Evolutionary conservation across 2,329 filamentous ascomycete species (phyloP).

Genomic region (Cladosporium sp.): DNA sequence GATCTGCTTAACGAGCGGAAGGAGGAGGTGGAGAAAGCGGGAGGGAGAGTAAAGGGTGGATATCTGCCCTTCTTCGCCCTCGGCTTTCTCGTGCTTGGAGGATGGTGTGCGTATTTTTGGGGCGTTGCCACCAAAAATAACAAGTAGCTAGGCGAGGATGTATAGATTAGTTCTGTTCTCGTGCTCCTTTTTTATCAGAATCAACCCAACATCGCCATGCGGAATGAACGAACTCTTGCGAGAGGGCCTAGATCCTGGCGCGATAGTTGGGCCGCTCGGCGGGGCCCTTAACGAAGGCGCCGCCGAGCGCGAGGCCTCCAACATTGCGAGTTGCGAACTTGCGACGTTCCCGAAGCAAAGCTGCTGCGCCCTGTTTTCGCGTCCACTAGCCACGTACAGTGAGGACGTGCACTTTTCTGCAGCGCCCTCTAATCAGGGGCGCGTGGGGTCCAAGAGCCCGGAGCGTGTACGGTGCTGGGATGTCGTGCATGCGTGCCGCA

Average conservation of each 20-base stretch:
- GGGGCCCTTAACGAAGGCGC: background rate
- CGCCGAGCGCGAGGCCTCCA: background rate
- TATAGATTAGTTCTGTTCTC: background rate
- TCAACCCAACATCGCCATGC: too few relatives aligned
- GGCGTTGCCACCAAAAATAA: slow-evolving; percentile 51
- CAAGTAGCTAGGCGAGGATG: slow-evolving; percentile 7
- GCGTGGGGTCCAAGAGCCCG: too few relatives aligned
- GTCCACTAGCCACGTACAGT: too few relatives aligned
- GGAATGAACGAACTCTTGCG: too few relatives aligned
- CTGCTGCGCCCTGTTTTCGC: too few relatives aligned
- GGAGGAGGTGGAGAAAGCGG: slow-evolving; percentile 35
- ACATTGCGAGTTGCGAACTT: too few relatives aligned
- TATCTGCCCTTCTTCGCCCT: slow-evolving; percentile 40
- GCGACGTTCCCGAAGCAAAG: too few relatives aligned
- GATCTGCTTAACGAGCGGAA: slow-evolving; percentile 40
- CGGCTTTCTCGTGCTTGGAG: slow-evolving; percentile 44
- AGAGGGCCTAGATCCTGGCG: too few relatives aligned
- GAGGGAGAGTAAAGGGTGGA: slow-evolving; percentile 33
- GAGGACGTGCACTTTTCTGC: too few relatives aligned
- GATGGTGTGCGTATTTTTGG: slow-evolving; percentile 55
- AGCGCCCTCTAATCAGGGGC: too few relatives aligned
- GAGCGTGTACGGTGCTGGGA: too few relatives aligned
- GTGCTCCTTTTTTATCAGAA: background rate
- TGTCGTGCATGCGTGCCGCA: too few relatives aligned
- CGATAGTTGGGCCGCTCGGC: background rate